These are phyloP conservation scores for Alternaria conjuncta DNA, from an alignment of 2,329 filamentous ascomycete species.

Conservation along the genomic window DNA sequence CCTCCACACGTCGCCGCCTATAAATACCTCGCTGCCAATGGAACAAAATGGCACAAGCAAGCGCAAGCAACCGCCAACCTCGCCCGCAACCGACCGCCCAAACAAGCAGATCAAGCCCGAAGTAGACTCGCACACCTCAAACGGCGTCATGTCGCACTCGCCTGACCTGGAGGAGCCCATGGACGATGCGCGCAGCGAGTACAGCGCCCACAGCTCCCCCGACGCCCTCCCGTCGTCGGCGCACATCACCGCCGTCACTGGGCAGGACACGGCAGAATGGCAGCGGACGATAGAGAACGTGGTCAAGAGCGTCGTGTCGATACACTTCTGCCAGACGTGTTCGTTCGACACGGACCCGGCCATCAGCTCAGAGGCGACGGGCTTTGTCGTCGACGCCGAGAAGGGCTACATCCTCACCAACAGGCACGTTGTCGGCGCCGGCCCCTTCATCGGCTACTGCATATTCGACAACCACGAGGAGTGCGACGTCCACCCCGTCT, in stretches of 20 bases:
- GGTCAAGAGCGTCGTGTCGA: conserved; percentile 95
- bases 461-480: conserved; percentile 99
- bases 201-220: conserved; percentile 52
- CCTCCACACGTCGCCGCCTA: conserved; percentile 3
- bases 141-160: conserved; percentile 32
- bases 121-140: conserved; percentile 47
- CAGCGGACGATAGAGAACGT: conserved; percentile 94
- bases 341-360: conserved; percentile 98
- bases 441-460: conserved; percentile 97
- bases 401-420: conserved; percentile 71
- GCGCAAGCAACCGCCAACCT: conserved; percentile 62
- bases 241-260: conserved; percentile 50
- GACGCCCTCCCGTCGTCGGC: conserved; percentile 45
- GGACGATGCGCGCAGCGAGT: conserved; percentile 36
- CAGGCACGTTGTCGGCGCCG: conserved; percentile 87
- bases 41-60: conserved; percentile 60
- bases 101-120: conserved; percentile 63
- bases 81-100: conserved; percentile 56
- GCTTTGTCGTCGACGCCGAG: conserved; percentile 96
- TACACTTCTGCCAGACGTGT: conserved; percentile 97
- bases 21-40: conserved; percentile 46
- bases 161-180: conserved; percentile 41
- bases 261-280: conserved; percentile 81
- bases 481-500: conserved; percentile 94
- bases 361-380: conserved; percentile 92